Conservation (phyloP, 345 rosid genomes). For the Citropsis articulata region DNA sequence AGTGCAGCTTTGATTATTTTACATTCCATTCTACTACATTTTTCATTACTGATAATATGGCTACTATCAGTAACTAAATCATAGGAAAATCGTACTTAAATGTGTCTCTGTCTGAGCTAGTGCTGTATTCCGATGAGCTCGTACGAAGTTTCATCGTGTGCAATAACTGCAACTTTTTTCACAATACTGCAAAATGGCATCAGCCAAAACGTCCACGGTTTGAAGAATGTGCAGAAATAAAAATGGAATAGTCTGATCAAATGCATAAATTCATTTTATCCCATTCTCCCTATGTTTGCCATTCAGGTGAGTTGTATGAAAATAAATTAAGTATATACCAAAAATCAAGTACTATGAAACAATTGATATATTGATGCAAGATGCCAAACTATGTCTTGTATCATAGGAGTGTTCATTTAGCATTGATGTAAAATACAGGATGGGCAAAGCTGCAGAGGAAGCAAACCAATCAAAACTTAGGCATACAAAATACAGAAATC, state of each 20-base stretch:
- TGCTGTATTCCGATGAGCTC: no score
- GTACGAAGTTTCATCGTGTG: no score
- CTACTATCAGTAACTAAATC: not conserved
- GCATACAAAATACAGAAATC: conserved; percentile 4
- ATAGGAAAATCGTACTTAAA: not conserved
- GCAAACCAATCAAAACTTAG: conserved; percentile 1
- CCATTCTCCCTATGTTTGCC: not conserved
- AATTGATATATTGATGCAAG: not conserved
- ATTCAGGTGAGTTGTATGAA: no score
- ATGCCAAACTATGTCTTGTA: not conserved
- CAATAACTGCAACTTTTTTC: no score
- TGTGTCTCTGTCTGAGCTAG: not conserved
- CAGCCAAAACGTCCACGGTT: no score
- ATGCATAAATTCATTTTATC: not conserved
- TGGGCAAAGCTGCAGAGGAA: not conserved
- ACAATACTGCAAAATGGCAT: no score
- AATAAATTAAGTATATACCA: not conserved
- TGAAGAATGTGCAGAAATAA: no score
- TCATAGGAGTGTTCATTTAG: not conserved
- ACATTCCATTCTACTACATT: not conserved
- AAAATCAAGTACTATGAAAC: not conserved
- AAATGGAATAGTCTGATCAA: no score
- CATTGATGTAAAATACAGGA: not conserved
- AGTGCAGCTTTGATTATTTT: not conserved
- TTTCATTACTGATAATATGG: not conserved